Conservation (phyloP, 225 moss, liverwort and hornwort genomes). For the Sphagnum tenellum region DNA sequence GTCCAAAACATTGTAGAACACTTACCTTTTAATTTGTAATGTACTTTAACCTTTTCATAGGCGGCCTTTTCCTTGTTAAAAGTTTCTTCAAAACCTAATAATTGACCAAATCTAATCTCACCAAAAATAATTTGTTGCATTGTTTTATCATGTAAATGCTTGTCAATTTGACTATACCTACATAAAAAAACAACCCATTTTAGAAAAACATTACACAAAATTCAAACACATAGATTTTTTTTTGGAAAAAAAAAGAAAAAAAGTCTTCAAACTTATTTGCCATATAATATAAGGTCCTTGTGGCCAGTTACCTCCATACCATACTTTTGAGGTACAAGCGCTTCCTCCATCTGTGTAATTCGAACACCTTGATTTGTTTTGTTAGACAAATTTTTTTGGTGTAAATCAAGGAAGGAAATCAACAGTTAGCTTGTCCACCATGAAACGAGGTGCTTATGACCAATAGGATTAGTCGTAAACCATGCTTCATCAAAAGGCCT, state of each 20-base stretch:
- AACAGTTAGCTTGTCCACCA: neutral
- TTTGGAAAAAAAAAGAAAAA: neutral
- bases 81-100: neutral
- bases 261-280: neutral
- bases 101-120: neutral
- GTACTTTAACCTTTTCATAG: neutral
- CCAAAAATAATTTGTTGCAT: neutral
- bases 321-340: neutral
- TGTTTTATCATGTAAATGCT: neutral
- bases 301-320: neutral
- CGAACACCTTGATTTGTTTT: neutral
- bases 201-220: neutral
- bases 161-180: neutral
- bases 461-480: neutral
- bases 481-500: neutral
- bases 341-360: neutral
- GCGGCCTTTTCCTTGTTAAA: neutral
- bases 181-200: neutral
- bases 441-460: neutral
- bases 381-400: neutral
- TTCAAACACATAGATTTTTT: neutral
- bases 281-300: neutral
- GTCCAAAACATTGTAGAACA: too few species aligned
- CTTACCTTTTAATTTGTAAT: too few species aligned
- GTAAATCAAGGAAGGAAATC: too few species aligned